These are phyloP conservation scores for Epichloe amarillans DNA, from an alignment of 2,329 filamentous ascomycete species.

Conservation along the genomic window DNA sequence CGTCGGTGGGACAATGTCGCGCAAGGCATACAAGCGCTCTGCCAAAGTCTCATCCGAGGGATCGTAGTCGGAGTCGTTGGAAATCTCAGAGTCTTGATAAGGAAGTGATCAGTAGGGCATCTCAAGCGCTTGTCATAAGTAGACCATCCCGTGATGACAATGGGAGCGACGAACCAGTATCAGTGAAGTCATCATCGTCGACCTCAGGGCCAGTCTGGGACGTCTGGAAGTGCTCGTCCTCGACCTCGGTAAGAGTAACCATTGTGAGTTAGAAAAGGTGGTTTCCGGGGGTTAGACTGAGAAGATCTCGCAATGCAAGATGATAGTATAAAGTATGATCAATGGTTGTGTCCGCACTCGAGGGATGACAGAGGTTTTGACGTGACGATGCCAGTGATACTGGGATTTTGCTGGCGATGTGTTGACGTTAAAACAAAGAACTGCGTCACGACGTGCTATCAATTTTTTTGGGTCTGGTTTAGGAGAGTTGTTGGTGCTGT, in stretches of 20 bases:
- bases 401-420: neutral
- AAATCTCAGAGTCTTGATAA: conserved; percentile 63
- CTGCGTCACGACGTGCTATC: conserved; percentile 2
- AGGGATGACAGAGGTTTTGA: neutral
- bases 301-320: neutral
- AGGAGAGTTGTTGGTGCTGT: neutral
- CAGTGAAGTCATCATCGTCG: conserved; percentile 85
- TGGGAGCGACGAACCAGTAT: conserved; percentile 55
- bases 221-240: conserved; percentile 85
- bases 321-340: too few species aligned
- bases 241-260: conserved; percentile 94
- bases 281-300: neutral
- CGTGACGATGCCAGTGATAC: neutral
- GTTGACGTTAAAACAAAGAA: neutral
- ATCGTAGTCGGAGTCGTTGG: conserved; percentile 62
- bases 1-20: conserved; percentile 63
- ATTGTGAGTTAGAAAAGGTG: conserved; percentile 37
- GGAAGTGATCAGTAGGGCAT: conserved; percentile 2
- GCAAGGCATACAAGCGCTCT: conserved; percentile 59
- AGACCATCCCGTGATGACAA: neutral
- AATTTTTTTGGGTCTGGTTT: neutral
- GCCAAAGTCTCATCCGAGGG: conserved; percentile 42
- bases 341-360: neutral
- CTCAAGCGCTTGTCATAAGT: neutral
- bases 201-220: conserved; percentile 58